A percentile compares a stretch with the other conserved stretches of the same genome.
Conservation (phyloP, 192 early-diverging fungal species). For the Backusella sp. region DNA sequence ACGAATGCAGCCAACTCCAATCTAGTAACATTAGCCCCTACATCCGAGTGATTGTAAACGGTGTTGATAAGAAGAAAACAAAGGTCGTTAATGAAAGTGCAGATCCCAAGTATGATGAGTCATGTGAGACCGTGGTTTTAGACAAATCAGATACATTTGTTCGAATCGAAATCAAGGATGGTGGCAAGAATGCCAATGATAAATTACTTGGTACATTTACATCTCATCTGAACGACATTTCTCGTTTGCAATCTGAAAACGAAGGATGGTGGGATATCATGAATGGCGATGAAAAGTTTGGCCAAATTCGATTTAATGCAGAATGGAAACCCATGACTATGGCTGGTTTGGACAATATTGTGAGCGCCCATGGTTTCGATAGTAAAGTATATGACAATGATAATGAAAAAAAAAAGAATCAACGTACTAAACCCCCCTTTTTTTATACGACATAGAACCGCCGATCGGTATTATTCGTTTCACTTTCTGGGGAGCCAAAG, state of each 20-base stretch:
- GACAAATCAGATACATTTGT: conserved; percentile 58
- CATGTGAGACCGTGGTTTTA: conserved; percentile 63
- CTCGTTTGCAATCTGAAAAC: conserved; percentile 16
- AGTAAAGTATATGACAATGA: neutral
- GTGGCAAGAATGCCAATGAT: conserved; percentile 43
- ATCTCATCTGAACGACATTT: conserved; percentile 36
- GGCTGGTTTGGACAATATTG: conserved; percentile 30
- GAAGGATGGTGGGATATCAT: conserved; percentile 31
- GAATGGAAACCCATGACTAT: conserved; percentile 75
- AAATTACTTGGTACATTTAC: conserved; percentile 34
- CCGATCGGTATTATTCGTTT: conserved; percentile 75
- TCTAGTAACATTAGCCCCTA: conserved; percentile 47
- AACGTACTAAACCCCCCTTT: neutral
- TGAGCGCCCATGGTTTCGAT: conserved; percentile 16
- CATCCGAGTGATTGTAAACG: conserved; percentile 48
- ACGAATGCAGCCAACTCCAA: conserved; percentile 49
- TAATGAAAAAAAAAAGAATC: neutral
- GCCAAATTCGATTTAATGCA: conserved; percentile 28
- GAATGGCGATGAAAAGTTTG: conserved; percentile 2
- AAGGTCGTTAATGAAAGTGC: conserved; percentile 60
- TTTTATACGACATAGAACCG: conserved; percentile 28
- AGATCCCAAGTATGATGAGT: conserved; percentile 70
- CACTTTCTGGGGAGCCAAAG: conserved; percentile 64
- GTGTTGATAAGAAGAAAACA: conserved; percentile 43
- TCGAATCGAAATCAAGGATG: conserved; percentile 61